phyloP scores from a whole-genome alignment of 805 yeast species.

The Yamadazyma akitaensis region DNA sequence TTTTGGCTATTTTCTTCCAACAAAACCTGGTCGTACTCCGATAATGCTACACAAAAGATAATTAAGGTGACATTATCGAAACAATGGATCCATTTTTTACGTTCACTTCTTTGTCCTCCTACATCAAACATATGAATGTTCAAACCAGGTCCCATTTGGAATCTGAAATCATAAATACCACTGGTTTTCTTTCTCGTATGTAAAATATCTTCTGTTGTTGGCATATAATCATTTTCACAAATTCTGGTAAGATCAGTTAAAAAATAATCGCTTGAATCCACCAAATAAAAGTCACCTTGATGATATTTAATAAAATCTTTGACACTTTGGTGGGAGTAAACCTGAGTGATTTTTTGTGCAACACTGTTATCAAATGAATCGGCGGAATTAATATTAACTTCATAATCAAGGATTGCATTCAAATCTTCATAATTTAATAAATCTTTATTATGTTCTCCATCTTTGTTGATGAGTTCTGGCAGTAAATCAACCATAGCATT shows the following conservation, averaged over 20 bases:
- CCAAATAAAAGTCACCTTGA: constrained; percentile 69
- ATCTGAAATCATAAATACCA: constrained; percentile 81
- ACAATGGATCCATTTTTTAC: constrained; percentile 96
- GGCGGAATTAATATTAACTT: constrained; percentile 51
- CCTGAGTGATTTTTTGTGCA: constrained; percentile 44
- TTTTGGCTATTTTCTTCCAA: constrained; percentile 75
- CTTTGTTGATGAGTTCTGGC: constrained; percentile 30
- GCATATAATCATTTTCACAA: constrained; percentile 57
- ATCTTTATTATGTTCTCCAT: not conserved
- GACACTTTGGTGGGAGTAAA: constrained; percentile 61
- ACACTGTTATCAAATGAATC: constrained; percentile 48
- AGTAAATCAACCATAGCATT: constrained; percentile 59
- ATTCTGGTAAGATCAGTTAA: constrained; percentile 65
- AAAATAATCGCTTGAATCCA: constrained; percentile 83
- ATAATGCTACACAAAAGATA: constrained; percentile 85
- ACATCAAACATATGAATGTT: constrained; percentile 63
- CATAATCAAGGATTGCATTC: constrained; percentile 44
- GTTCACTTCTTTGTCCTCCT: constrained; percentile 94
- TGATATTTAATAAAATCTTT: constrained; percentile 53
- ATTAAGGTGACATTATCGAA: constrained; percentile 89
- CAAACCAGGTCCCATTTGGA: constrained; percentile 60
- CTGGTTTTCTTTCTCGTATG: constrained; percentile 90
- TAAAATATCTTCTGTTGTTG: constrained; percentile 72
- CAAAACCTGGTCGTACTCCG: constrained; percentile 86
- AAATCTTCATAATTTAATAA: constrained; percentile 35